Evolutionary conservation across 2,329 filamentous ascomycete species (phyloP).

Genomic region (Nemania serpens): DNA sequence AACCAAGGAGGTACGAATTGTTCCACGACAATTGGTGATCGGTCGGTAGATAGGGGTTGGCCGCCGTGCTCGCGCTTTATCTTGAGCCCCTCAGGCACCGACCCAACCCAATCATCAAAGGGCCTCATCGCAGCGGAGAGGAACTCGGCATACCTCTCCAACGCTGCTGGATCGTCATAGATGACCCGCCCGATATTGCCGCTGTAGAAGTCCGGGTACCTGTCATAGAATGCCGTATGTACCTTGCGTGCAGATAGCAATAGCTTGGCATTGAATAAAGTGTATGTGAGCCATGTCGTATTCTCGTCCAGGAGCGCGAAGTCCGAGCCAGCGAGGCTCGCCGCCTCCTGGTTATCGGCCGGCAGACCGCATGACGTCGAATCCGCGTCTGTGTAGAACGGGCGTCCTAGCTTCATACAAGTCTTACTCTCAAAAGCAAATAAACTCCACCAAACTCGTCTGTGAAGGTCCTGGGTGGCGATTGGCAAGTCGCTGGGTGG

Average conservation of each 20-base stretch:
- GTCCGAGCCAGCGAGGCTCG: conserved; percentile 39
- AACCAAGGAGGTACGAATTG: conserved; percentile 46
- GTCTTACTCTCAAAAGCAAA: conserved; percentile 54
- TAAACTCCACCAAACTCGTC: conserved; percentile 58
- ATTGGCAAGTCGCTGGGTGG: conserved; percentile 47
- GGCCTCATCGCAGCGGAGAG: conserved; percentile 31
- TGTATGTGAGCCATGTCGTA: conserved; percentile 47
- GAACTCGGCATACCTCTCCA: conserved; percentile 33
- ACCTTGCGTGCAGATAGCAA: conserved; percentile 40
- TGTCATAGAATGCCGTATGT: conserved; percentile 45
- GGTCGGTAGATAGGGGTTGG: conserved; percentile 43
- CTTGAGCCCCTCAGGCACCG: conserved; percentile 45
- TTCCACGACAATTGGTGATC: conserved; percentile 41
- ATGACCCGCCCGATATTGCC: conserved; percentile 28
- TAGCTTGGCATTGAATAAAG: conserved; percentile 43
- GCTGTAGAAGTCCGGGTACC: conserved; percentile 39
- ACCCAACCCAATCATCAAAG: conserved; percentile 42
- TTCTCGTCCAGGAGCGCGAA: conserved; percentile 41
- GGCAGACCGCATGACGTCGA: conserved; percentile 46
- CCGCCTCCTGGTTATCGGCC: conserved; percentile 41
- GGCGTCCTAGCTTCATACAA: conserved; percentile 53
- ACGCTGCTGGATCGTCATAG: conserved; percentile 36
- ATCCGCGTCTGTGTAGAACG: conserved; percentile 43
- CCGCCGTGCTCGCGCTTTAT: conserved; percentile 40
- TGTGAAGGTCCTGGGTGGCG: conserved; percentile 40